Evolutionary conservation across 768 basidiomycete genomes (phyloP).

Genomic region (Tulasnella calospora): DNA sequence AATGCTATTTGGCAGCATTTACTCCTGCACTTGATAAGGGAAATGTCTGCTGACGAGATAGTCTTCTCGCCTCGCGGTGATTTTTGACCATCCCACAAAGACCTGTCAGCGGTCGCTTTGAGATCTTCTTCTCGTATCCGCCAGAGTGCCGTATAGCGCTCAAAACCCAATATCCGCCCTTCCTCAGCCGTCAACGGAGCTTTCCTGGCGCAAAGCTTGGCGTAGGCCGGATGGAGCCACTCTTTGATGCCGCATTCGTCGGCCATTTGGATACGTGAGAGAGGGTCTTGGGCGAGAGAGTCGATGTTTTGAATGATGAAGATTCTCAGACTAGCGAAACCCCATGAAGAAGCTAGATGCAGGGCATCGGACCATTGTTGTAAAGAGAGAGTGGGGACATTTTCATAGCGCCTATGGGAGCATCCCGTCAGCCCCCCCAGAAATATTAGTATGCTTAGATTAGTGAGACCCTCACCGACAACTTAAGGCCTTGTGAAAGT

Average conservation of each 20-base stretch:
- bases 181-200: slow-evolving; percentile 15
- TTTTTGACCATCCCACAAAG: background rate
- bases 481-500: background rate
- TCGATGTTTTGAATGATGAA: slow-evolving; percentile 11
- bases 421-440: background rate
- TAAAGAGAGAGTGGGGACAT: background rate
- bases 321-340: background rate
- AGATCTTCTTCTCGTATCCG: slow-evolving; percentile 13
- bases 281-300: background rate
- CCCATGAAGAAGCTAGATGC: slow-evolving; percentile 12
- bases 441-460: background rate
- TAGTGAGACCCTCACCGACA: background rate
- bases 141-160: slow-evolving; percentile 8
- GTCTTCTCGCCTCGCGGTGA: background rate
- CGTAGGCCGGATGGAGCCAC: slow-evolving; percentile 19
- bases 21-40: background rate
- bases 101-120: background rate
- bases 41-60: background rate
- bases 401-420: background rate
- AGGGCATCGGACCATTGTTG: slow-evolving; percentile 12
- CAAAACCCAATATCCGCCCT: background rate
- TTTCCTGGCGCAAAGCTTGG: slow-evolving; percentile 8
- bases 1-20: background rate
- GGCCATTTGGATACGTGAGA: slow-evolving; percentile 4
- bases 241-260: slow-evolving; percentile 1